Conservation (phyloP, 2,329 filamentous ascomycete genomes). For the Colletotrichum australisinense region DNA sequence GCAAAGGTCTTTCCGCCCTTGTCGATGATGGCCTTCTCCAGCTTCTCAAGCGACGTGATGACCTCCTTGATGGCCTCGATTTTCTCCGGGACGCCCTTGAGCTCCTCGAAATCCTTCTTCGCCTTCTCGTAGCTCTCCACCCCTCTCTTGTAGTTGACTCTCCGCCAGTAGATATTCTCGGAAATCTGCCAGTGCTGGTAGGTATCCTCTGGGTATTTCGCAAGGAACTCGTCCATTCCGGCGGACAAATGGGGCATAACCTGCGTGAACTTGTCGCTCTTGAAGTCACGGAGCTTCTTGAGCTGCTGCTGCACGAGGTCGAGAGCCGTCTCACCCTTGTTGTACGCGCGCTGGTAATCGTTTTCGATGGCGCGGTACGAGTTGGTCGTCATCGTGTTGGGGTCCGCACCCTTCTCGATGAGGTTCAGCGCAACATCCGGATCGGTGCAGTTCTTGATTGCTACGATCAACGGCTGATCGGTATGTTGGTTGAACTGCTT, state of each 20-base stretch:
- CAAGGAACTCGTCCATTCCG: constrained; percentile 65
- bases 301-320: constrained; percentile 70
- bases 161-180: constrained; percentile 48
- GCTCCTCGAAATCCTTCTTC: constrained; percentile 31
- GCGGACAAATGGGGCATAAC: constrained; percentile 43
- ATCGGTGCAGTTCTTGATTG: constrained; percentile 60
- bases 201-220: constrained; percentile 60
- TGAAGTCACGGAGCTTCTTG: constrained; percentile 58
- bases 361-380: constrained; percentile 50
- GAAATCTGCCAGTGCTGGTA: constrained; percentile 70
- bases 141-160: constrained; percentile 49
- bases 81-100: constrained; percentile 60
- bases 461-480: constrained; percentile 75
- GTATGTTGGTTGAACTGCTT: constrained; percentile 57
- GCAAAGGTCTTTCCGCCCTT: constrained; percentile 75
- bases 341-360: constrained; percentile 45
- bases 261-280: constrained; percentile 42
- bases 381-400: constrained; percentile 65
- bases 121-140: constrained; percentile 43
- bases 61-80: constrained; percentile 62
- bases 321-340: constrained; percentile 62
- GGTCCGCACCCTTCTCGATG: constrained; percentile 72
- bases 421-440: constrained; percentile 66
- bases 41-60: constrained; percentile 61
- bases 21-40: constrained; percentile 65